Base-by-base conservation (phyloP, 2,329 filamentous ascomycete species). In the Drechslerella dactyloides region DNA sequence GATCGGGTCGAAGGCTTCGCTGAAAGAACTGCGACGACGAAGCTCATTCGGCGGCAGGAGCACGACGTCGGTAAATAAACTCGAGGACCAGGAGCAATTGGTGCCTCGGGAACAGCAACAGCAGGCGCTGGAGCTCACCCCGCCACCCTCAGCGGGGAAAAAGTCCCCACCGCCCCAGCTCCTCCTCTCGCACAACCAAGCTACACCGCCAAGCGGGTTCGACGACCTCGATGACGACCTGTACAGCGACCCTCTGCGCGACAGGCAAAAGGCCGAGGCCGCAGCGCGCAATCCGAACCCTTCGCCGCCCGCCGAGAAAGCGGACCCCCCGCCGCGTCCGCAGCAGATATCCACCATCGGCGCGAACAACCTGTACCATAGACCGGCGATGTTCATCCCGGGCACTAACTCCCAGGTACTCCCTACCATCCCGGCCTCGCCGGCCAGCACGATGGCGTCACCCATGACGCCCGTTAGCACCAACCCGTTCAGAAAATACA, bases 341-440 rank as follows among this genome's bases (percentile, higher is more conserved):
- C 56, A 61, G 42, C 65, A 30, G 33, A 21, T 19, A 27, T 19
- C 27, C 27, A 33, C 27, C 4, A 13, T 63, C 53, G n/a, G 37
- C 40, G n/a, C 53, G 62, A 37, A 51, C 27, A 42, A 10, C 65
- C 65, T 17, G 53, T 59, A 35, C 58, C 58, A 33, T 4, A 64
- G 59, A 40, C 65, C 65, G 13, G 57, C 62, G 30, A 69, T 69
- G 65, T 69, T 60, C 46, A 70, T 70, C 15, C 66, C 66, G 11
- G 66, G 66, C 23, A 70, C 66, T 19, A 70, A 70, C 40, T 70
- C 66, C 15, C 66, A 70, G 19, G 51, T 70, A 35, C 66, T 70
- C 10, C 66, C 66, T 24, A 70, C 66, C 15, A 70, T 70, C 17
- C 66, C 66, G 2, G 66, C 66, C 1, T 70, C 66, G 2, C 66